Conservation (phyloP, 2,329 filamentous ascomycete genomes). For the Arthrobotrys iridis region DNA sequence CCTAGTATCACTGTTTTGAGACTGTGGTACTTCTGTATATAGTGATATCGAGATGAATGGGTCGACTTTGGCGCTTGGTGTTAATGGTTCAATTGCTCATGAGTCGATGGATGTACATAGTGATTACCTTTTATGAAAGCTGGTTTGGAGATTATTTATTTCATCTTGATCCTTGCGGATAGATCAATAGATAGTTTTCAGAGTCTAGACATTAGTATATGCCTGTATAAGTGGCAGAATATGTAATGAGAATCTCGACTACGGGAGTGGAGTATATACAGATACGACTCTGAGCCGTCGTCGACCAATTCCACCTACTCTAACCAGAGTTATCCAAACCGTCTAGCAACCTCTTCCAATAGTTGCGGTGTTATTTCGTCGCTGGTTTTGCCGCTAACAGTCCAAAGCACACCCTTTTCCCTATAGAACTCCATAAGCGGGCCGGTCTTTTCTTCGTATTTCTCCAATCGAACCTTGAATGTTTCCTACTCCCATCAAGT, state of each 20-base stretch:
- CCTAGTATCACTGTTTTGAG: no score
- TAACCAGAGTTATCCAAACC: conserved; percentile 67
- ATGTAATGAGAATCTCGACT: no score
- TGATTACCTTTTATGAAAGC: no score
- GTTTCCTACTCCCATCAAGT: conserved; percentile 70
- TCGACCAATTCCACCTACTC: background rate
- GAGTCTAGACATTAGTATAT: no score
- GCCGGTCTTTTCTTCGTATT: conserved; percentile 87
- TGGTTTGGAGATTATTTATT: no score
- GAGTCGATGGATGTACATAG: background rate
- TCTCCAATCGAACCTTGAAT: conserved; percentile 80
- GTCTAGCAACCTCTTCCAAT: conserved; percentile 79
- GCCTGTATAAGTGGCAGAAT: no score
- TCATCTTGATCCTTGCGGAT: no score
- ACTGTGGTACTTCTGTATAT: background rate
- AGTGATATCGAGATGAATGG: background rate
- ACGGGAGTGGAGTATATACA: background rate
- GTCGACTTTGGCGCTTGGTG: background rate
- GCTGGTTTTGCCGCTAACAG: conserved; percentile 86
- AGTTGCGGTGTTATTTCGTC: conserved; percentile 96
- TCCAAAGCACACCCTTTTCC: conserved; percentile 81
- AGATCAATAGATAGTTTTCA: no score
- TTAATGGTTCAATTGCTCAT: background rate
- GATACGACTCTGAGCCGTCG: background rate
- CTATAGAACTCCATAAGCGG: conserved; percentile 90